These are phyloP conservation scores for Corylus avellana DNA, from an alignment of 306 rosid species.

Conservation along the genomic window DNA sequence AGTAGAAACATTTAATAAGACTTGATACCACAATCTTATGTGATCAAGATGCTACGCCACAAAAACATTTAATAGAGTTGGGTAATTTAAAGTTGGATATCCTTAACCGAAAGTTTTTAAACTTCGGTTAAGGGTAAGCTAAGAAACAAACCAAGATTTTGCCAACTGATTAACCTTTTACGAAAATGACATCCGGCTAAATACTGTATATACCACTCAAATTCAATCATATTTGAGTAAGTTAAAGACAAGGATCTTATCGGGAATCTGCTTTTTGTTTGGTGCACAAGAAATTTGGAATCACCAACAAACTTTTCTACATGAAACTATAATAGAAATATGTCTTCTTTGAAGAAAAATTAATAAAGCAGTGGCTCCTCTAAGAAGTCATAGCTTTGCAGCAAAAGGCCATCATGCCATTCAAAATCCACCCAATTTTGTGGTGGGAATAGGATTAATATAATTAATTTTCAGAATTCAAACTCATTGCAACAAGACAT, in stretches of 20 bases:
- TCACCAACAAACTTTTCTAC: neutral
- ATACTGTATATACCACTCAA: too few species aligned
- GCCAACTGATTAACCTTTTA: too few species aligned
- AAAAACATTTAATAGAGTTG: too few species aligned
- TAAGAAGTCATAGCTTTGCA: neutral
- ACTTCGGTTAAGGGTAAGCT: too few species aligned
- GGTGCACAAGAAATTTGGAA: constrained; percentile 2
- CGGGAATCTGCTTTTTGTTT: constrained; percentile 22
- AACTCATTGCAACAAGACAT: neutral
- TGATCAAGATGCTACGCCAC: too few species aligned
- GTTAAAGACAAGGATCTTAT: constrained; percentile 16
- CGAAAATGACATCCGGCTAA: too few species aligned
- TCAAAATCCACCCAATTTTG: neutral
- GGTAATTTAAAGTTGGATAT: too few species aligned
- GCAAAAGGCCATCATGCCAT: neutral
- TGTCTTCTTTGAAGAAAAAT: neutral
- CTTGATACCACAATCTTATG: too few species aligned
- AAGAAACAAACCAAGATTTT: too few species aligned
- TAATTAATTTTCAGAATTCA: neutral
- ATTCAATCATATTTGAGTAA: neutral
- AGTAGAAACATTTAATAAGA: too few species aligned
- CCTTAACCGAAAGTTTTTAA: too few species aligned
- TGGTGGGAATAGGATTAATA: neutral
- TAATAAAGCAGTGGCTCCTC: neutral
- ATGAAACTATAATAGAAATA: neutral